phyloP scores from a whole-genome alignment of 768 basidiomycete genomes.

The Filobasidium floriforme region DNA sequence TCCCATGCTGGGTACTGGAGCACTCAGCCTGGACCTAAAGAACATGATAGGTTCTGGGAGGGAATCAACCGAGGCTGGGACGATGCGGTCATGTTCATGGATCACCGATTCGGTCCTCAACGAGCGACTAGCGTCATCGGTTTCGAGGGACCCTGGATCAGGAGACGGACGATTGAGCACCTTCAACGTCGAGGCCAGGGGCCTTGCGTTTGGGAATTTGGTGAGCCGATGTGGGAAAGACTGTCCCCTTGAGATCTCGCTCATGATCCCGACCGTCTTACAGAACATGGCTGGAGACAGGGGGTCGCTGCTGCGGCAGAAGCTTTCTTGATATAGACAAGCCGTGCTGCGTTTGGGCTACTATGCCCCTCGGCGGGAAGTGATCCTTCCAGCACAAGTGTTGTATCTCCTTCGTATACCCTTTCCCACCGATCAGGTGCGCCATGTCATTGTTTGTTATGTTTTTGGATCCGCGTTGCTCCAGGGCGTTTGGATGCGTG shows the following conservation, averaged over 20 bases:
- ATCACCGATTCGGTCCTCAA: slow-evolving; percentile 28
- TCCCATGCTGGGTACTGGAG: slow-evolving; percentile 51
- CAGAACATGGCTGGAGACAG: slow-evolving; percentile 42
- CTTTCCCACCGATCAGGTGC: background rate
- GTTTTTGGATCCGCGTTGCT: background rate
- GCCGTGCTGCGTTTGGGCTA: background rate
- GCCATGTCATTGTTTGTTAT: background rate
- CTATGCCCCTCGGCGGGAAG: too few species aligned
- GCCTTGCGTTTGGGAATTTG: slow-evolving; percentile 54
- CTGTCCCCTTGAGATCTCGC: background rate
- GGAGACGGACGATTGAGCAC: slow-evolving; percentile 50
- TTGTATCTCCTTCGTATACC: background rate
- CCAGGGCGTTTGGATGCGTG: background rate
- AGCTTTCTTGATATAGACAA: background rate
- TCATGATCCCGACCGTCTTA: background rate
- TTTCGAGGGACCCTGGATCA: slow-evolving; percentile 59
- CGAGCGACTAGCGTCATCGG: slow-evolving; percentile 55
- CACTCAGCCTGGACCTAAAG: slow-evolving; percentile 49
- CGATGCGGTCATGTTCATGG: slow-evolving; percentile 58
- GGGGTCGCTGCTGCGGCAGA: background rate
- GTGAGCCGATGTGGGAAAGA: background rate
- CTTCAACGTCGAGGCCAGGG: slow-evolving; percentile 47
- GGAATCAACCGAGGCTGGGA: slow-evolving; percentile 68
- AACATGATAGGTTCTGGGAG: slow-evolving; percentile 61
- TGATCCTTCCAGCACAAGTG: background rate